phyloP scores from a whole-genome alignment of 2,329 filamentous ascomycete species.

The Hymenoscyphus linearis region DNA sequence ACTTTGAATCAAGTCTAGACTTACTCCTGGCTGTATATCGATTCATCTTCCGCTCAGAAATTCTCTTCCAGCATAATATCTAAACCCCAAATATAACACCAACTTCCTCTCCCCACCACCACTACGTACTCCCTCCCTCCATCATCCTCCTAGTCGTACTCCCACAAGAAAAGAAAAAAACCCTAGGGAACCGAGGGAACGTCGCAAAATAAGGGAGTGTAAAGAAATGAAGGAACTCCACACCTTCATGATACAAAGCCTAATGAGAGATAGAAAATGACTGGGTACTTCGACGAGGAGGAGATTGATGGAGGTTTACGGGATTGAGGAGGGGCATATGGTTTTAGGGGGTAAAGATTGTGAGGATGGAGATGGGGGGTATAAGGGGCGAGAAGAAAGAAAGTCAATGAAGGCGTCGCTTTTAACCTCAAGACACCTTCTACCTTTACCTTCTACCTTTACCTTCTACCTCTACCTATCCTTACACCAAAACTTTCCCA shows the following conservation, averaged over 20 bases:
- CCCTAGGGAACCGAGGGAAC: no score
- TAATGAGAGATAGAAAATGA: slow-evolving; percentile 22
- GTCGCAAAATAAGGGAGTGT: slow-evolving; percentile 19
- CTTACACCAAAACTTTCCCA: no score
- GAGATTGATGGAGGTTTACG: slow-evolving; percentile 24
- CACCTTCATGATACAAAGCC: slow-evolving; percentile 22
- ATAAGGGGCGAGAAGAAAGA: no score
- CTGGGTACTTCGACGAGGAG: slow-evolving; percentile 19
- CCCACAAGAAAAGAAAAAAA: slow-evolving; percentile 14
- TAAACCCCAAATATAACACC: slow-evolving; percentile 8
- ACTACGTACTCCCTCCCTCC: not conserved
- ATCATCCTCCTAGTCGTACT: slow-evolving; percentile 8
- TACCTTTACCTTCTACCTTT: no score
- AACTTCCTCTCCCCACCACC: slow-evolving; percentile 21
- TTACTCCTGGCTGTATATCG: no score
- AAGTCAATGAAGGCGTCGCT: no score
- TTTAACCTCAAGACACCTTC: no score
- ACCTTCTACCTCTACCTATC: no score
- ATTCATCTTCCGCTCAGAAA: no score
- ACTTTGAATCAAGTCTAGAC: no score
- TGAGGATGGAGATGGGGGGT: no score
- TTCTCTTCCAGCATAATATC: not conserved
- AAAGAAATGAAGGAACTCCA: slow-evolving; percentile 22
- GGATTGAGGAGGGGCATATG: slow-evolving; percentile 20
- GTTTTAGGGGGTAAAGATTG: no score